These are phyloP conservation scores for Psilocybe tampanensis DNA, from an alignment of 768 basidiomycete species.

Conservation along the genomic window DNA sequence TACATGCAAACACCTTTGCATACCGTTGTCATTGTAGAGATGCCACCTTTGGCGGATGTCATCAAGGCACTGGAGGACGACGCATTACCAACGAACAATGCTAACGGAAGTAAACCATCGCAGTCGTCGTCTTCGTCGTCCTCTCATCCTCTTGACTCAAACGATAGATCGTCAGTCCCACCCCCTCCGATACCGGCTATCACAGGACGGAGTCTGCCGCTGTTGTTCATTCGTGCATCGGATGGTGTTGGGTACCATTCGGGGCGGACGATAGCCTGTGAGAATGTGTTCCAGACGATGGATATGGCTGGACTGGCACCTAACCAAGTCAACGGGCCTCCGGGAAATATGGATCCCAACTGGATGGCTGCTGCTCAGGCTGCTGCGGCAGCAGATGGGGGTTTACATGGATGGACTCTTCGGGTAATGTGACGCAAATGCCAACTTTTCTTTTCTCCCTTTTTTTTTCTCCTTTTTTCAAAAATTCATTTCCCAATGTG, in stretches of 20 bases:
- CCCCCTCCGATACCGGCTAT: slow-evolving; percentile 51
- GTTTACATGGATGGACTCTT: slow-evolving; percentile 77
- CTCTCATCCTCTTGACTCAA: slow-evolving; percentile 17
- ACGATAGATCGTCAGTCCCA: slow-evolving; percentile 22
- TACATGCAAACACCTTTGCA: slow-evolving; percentile 64
- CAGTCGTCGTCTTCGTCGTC: slow-evolving; percentile 19
- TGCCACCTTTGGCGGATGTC: slow-evolving; percentile 77
- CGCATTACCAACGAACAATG: slow-evolving; percentile 42
- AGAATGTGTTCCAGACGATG: slow-evolving; percentile 75
- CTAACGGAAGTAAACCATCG: slow-evolving; percentile 38
- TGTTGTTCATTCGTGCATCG: slow-evolving; percentile 78
- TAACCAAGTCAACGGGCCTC: slow-evolving; percentile 46
- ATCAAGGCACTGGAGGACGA: slow-evolving; percentile 81
- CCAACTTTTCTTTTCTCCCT: slow-evolving; percentile 12
- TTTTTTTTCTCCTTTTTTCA: slow-evolving; percentile 22
- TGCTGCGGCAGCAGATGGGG: slow-evolving; percentile 64
- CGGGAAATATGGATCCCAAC: slow-evolving; percentile 54
- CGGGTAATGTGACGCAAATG: slow-evolving; percentile 66
- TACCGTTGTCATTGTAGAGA: slow-evolving; percentile 82
- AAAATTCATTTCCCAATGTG: neutral
- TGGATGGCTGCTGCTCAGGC: slow-evolving; percentile 80
- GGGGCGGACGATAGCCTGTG: slow-evolving; percentile 80
- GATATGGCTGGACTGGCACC: slow-evolving; percentile 57
- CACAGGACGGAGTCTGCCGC: slow-evolving; percentile 68
- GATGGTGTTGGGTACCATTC: slow-evolving; percentile 93